Evolutionary conservation across 2,329 filamentous ascomycete genomes (phyloP).

Genomic region (Trichoderma gracile): DNA sequence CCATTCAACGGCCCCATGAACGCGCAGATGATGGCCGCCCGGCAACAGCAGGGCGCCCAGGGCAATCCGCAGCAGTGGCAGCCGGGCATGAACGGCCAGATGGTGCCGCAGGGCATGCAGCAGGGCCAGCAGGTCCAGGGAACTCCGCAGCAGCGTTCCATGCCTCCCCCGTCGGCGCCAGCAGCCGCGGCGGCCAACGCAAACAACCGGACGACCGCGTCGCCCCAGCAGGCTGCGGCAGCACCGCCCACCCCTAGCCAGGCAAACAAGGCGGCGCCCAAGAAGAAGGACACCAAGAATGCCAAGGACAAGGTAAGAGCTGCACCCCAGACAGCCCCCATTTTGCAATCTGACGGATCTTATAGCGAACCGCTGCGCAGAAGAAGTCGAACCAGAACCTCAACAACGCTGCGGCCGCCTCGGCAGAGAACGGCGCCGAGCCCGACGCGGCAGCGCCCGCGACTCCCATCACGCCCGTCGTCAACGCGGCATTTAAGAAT

Average conservation of each 20-base stretch:
- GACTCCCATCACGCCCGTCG: slow-evolving; percentile 63
- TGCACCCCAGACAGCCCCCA: slow-evolving; percentile 11
- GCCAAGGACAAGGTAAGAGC: slow-evolving; percentile 61
- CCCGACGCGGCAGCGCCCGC: slow-evolving; percentile 61
- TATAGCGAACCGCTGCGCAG: slow-evolving; percentile 54
- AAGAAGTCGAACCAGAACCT: slow-evolving; percentile 64
- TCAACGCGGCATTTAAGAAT: slow-evolving; percentile 50
- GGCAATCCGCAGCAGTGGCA: slow-evolving; percentile 44
- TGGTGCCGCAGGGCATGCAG: slow-evolving; percentile 44
- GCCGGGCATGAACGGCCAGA: slow-evolving; percentile 45
- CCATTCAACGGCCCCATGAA: slow-evolving; percentile 61
- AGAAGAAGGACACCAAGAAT: slow-evolving; percentile 72
- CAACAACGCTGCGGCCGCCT: slow-evolving; percentile 54
- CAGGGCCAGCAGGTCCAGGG: slow-evolving; percentile 56
- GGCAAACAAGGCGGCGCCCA: slow-evolving; percentile 69
- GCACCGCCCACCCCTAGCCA: slow-evolving; percentile 78
- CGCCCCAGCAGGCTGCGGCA: slow-evolving; percentile 62
- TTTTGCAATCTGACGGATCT: slow-evolving; percentile 30
- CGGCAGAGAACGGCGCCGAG: slow-evolving; percentile 57
- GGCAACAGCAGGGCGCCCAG: slow-evolving; percentile 38
- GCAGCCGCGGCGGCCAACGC: slow-evolving; percentile 48
- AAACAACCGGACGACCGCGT: slow-evolving; percentile 58
- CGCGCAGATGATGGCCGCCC: slow-evolving; percentile 60
- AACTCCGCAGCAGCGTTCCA: slow-evolving; percentile 70
- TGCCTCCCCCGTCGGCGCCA: slow-evolving; percentile 67